These are phyloP conservation scores for Penicillium sp. DNA, from an alignment of 2,329 filamentous ascomycete genomes.

Conservation along the genomic window DNA sequence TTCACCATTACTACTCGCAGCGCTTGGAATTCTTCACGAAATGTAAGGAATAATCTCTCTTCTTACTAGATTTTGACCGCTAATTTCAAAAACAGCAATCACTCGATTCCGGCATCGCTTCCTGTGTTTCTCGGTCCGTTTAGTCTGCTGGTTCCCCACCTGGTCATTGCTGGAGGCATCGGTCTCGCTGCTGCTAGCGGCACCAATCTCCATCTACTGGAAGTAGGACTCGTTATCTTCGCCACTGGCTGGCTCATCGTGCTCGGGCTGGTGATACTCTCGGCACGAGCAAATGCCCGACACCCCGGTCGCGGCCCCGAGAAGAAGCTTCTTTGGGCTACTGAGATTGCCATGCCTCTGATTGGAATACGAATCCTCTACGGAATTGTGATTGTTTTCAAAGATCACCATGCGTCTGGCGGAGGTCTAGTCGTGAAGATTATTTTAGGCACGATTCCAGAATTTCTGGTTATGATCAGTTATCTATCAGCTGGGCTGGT, in stretches of 20 bases:
- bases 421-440: conserved; percentile 13
- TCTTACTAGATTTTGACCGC: background rate
- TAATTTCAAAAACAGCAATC: conserved; percentile 5
- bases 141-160: conserved; percentile 13
- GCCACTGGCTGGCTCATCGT: conserved; percentile 12
- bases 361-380: conserved; percentile 19
- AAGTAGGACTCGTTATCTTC: conserved; percentile 16
- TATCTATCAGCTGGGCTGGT: conserved; percentile 21
- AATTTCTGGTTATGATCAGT: conserved; percentile 29
- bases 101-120: conserved; percentile 18
- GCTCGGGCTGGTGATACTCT: background rate
- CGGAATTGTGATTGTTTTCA: conserved; percentile 5
- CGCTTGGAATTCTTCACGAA: conserved; percentile 17
- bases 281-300: background rate
- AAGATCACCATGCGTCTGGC: background rate
- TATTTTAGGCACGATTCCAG: conserved; percentile 37
- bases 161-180: conserved; percentile 15
- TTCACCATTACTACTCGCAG: conserved; percentile 16
- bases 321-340: conserved; percentile 17
- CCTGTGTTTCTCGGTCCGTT: conserved; percentile 6
- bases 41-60: conserved; percentile 6
- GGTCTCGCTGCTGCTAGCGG: conserved; percentile 13
- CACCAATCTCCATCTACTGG: conserved; percentile 1
- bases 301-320: conserved; percentile 6
- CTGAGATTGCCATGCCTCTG: conserved; percentile 15